Conservation (phyloP, 345 rosid genomes). For the Trapa incisa region DNA sequence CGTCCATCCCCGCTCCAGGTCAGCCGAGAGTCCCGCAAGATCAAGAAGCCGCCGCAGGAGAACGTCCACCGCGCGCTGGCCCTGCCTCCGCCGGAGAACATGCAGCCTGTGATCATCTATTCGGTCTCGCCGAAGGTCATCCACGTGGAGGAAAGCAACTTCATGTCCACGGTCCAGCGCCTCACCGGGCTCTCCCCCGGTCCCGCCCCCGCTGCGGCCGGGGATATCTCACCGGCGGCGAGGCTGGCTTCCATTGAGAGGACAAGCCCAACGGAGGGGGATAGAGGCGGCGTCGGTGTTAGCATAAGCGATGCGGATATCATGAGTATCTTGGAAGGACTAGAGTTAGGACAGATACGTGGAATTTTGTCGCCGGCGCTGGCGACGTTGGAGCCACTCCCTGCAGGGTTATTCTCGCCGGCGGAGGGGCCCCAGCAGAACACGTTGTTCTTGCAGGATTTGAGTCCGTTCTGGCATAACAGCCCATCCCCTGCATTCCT, state of each 20-base stretch:
- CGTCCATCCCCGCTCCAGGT: constrained; percentile 64
- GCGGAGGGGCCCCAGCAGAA: constrained; percentile 12
- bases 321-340: constrained; percentile 14
- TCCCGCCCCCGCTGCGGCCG: constrained; percentile 14
- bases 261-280: constrained; percentile 35
- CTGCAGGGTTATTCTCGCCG: constrained; percentile 49
- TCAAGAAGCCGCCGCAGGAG: constrained; percentile 27
- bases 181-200: constrained; percentile 66
- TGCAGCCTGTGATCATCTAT: constrained; percentile 63
- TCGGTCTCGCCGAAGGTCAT: constrained; percentile 69
- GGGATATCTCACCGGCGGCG: constrained; percentile 71
- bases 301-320: constrained; percentile 1
- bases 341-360: constrained; percentile 28
- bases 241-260: constrained; percentile 64
- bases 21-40: constrained; percentile 50
- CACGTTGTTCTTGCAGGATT: constrained; percentile 18
- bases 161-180: constrained; percentile 82
- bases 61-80: constrained; percentile 14
- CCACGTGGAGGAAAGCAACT: constrained; percentile 48
- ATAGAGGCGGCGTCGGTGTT: not conserved
- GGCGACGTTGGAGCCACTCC: constrained; percentile 29
- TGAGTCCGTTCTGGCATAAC: constrained; percentile 29
- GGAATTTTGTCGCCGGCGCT: constrained; percentile 78
- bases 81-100: constrained; percentile 6
- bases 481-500: constrained; percentile 48